A percentile compares a stretch with the other conserved stretches of the same genome.
phyloP scores from a whole-genome alignment of 1,139 yeast species.

The Zhuliangozyma blackwelliae region DNA sequence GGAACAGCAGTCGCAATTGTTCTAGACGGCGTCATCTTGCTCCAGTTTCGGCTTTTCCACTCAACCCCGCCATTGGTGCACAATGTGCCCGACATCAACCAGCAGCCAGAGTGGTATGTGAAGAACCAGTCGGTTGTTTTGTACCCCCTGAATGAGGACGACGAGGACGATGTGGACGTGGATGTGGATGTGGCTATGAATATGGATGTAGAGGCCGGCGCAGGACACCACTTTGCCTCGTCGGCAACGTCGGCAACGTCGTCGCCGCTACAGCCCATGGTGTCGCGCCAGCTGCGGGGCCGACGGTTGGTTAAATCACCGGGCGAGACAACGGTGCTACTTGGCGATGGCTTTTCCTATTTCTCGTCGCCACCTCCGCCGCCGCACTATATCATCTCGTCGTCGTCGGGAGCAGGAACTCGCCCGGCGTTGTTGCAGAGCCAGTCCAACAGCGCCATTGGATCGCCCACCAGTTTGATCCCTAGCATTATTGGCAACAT shows the following conservation, averaged over 20 bases:
- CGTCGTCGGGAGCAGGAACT: constrained; percentile 1
- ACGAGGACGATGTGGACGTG: constrained; percentile 1
- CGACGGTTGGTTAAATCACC: constrained; percentile 4
- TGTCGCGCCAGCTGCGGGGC: constrained; percentile 5
- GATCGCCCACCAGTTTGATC: constrained; percentile 29
- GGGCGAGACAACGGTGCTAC: constrained; percentile 1
- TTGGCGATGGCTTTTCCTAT: not conserved
- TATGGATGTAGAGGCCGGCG: too few species aligned
- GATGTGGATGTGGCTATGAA: not conserved
- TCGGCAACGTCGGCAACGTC: not conserved
- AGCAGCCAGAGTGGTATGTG: constrained; percentile 39
- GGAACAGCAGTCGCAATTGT: constrained; percentile 36
- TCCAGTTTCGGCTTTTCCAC: constrained; percentile 29
- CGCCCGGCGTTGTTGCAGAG: not conserved
- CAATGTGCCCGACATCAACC: constrained; percentile 1
- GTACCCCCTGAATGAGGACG: constrained; percentile 8
- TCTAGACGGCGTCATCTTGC: constrained; percentile 30
- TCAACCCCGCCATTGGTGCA: too few species aligned
- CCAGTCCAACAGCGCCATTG: constrained; percentile 3
- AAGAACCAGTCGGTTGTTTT: constrained; percentile 13
- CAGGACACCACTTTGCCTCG: too few species aligned
- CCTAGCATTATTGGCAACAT: constrained; percentile 42
- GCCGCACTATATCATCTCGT: constrained; percentile 3
- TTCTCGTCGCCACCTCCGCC: too few species aligned
- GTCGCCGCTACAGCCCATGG: constrained; percentile 1